phyloP scores from a whole-genome alignment of 306 rosid species.

The Pterocarpus macrocarpus region DNA sequence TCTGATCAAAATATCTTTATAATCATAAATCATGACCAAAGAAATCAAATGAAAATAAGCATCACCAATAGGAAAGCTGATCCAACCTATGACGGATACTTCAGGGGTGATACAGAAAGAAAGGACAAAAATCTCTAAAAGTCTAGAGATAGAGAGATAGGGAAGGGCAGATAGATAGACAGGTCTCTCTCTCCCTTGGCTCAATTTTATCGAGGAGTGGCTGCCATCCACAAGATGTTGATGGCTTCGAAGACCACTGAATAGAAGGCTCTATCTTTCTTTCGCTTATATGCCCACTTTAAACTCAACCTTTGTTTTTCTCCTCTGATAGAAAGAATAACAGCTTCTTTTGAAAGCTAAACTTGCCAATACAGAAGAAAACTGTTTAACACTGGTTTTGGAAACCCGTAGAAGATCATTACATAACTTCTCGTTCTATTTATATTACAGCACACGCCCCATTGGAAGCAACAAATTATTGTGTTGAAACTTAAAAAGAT shows the following conservation, averaged over 20 bases:
- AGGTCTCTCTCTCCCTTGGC: not conserved
- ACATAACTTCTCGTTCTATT: slow-evolving; percentile 29
- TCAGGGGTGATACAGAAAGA: slow-evolving; percentile 15
- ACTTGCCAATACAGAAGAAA: slow-evolving; percentile 18
- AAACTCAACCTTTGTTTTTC: slow-evolving; percentile 12
- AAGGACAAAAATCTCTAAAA: slow-evolving; percentile 1
- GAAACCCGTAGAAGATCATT: slow-evolving; percentile 34
- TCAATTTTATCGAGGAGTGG: slow-evolving; percentile 9
- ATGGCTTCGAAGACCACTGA: slow-evolving; percentile 30
- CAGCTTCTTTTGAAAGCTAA: slow-evolving; percentile 44
- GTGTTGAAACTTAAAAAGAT: slow-evolving; percentile 35
- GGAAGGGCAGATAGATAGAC: slow-evolving; percentile 1
- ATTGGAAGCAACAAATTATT: slow-evolving; percentile 13
- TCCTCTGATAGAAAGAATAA: slow-evolving; percentile 30
- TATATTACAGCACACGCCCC: not conserved
- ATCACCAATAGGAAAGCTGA: not conserved
- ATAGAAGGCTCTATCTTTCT: not conserved
- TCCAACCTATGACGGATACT: not conserved
- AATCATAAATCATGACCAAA: slow-evolving; percentile 3
- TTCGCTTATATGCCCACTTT: slow-evolving; percentile 19
- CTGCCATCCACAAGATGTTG: slow-evolving; percentile 23
- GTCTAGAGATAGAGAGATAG: slow-evolving; percentile 6
- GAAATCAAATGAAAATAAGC: slow-evolving; percentile 12
- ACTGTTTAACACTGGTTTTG: slow-evolving; percentile 44
- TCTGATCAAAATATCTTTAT: slow-evolving; percentile 21